Base-by-base conservation (phyloP, 2,329 filamentous ascomycete species). In the Scortechinia acanthostroma region DNA sequence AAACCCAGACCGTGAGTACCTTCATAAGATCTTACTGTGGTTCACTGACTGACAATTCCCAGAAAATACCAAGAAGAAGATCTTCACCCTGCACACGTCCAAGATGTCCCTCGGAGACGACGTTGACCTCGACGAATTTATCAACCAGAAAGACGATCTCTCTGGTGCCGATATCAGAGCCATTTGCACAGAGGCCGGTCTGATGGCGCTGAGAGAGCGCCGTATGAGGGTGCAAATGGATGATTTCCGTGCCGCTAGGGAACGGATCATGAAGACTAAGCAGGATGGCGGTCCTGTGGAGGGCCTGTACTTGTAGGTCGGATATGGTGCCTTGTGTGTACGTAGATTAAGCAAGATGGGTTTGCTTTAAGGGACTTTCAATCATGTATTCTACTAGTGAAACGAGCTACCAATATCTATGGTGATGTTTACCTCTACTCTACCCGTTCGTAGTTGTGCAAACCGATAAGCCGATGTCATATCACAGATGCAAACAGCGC, bases 101-200 rank as follows among this genome's bases (percentile, higher is more conserved):
- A 98, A 98, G 78, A 98, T 98, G 93, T 95, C 82, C 44, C 76
- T 98, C 33, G 89, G 88, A 55, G 86, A 91, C 49, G 94, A 98
- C 54, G 93, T 98, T n/a, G 94, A 98, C 51, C 74, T 98, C 42
- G 93, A 98, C 56, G 93, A 98, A 68, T 97, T 98, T 60, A 96
- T 98, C 62, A 91, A 83, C 51, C 91, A 97, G 65, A 98, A 98
- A 76, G 93, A 98, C 57, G 94, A 98, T 57, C 75, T 98, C 4
- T 94, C 77, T 21, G 84, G 84, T 62, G 84, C 84, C 22, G 84
- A 88, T 64, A 86, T 88, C 60, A 83, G 86, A 58, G 84, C 84
- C 17, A 88, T 88, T 53, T 88, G 84, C 62, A 85, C 81, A 16
- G 84, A 88, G 56, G 83, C 84, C 49, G 84, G 84, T 61, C 63